Evolutionary conservation across 106 monocot species (phyloP).

Genomic region (Dioscorea dumetorum): DNA sequence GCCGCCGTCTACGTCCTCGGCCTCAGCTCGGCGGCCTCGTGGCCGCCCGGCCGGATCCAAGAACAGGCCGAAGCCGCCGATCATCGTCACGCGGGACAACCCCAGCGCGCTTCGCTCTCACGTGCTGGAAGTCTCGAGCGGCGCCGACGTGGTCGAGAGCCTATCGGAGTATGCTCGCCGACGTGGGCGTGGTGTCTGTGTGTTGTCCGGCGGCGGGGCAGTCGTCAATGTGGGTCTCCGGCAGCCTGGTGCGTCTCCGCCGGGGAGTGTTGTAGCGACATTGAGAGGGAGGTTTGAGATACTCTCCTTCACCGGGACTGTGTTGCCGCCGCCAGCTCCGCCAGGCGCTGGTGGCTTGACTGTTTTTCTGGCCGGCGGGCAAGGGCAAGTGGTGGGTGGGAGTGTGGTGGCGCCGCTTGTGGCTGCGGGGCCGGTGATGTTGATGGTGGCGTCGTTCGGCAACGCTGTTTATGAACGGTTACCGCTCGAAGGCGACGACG

Average conservation of each 20-base stretch:
- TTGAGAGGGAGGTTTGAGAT: constrained; percentile 34
- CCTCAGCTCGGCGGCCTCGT: constrained; percentile 15
- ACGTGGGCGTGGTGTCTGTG: constrained; percentile 23
- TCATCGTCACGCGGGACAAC: constrained; percentile 27
- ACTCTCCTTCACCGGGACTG: constrained; percentile 20
- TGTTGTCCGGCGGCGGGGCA: constrained; percentile 23
- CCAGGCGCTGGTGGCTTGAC: constrained; percentile 26
- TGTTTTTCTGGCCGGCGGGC: constrained; percentile 27
- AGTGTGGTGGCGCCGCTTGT: constrained; percentile 26
- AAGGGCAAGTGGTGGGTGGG: constrained; percentile 30
- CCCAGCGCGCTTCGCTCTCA: constrained; percentile 30
- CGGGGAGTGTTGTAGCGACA: constrained; percentile 14
- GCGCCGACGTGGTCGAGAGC: constrained; percentile 32
- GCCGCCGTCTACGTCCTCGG: constrained; percentile 11
- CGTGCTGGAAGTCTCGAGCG: constrained; percentile 22
- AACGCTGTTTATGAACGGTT: constrained; percentile 34
- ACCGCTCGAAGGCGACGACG: constrained; percentile 25
- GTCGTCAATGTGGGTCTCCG: constrained; percentile 16
- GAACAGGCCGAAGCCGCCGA: constrained; percentile 29
- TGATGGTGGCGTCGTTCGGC: constrained; percentile 29
- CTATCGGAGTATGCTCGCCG: constrained; percentile 22
- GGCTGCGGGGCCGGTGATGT: constrained; percentile 30
- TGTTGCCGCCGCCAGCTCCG: constrained; percentile 31
- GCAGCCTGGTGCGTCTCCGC: constrained; percentile 11
- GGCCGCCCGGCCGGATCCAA: constrained; percentile 33